Conservation (phyloP, 495 filamentous ascomycete genomes). For the Podospora didyma region DNA sequence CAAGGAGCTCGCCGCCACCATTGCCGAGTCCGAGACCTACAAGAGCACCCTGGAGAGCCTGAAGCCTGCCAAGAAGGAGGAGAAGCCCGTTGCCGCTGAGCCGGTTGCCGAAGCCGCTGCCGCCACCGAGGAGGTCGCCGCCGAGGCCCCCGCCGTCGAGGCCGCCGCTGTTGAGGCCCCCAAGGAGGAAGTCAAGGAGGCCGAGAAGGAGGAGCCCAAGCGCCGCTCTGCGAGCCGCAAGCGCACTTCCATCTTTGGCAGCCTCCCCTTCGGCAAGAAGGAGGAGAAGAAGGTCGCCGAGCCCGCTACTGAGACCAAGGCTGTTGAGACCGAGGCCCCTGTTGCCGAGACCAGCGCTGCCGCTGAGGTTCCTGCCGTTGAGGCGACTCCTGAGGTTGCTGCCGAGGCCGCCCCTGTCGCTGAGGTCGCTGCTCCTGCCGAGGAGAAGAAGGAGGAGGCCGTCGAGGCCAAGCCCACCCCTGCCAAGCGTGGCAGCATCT, state of each 20-base stretch:
- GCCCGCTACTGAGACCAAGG: constrained; percentile 42
- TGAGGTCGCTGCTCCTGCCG: constrained; percentile 23
- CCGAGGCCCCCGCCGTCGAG: constrained; percentile 34
- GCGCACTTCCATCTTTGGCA: constrained; percentile 78
- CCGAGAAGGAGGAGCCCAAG: constrained; percentile 50
- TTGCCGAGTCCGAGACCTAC: constrained; percentile 70
- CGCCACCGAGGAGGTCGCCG: constrained; percentile 34
- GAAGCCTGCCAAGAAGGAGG: constrained; percentile 53
- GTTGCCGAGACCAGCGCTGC: constrained; percentile 22
- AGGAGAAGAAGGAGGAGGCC: constrained; percentile 33
- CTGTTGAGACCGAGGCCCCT: constrained; percentile 33
- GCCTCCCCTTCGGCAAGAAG: constrained; percentile 60
- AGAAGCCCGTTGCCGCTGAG: constrained; percentile 35
- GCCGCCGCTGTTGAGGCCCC: constrained; percentile 20
- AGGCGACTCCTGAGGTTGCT: constrained; percentile 30
- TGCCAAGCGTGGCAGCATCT: constrained; percentile 47
- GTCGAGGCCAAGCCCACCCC: constrained; percentile 27
- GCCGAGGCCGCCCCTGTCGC: constrained; percentile 27
- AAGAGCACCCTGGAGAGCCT: constrained; percentile 73
- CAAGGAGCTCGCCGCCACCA: constrained; percentile 64
- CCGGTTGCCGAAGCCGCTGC: constrained; percentile 29
- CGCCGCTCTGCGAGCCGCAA: constrained; percentile 82
- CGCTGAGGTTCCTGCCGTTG: constrained; percentile 23
- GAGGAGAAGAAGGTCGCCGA: constrained; percentile 59
- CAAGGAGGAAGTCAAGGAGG: constrained; percentile 40